phyloP scores from a whole-genome alignment of 2,329 filamentous ascomycete species.

The Scedosporium dehoogii region DNA sequence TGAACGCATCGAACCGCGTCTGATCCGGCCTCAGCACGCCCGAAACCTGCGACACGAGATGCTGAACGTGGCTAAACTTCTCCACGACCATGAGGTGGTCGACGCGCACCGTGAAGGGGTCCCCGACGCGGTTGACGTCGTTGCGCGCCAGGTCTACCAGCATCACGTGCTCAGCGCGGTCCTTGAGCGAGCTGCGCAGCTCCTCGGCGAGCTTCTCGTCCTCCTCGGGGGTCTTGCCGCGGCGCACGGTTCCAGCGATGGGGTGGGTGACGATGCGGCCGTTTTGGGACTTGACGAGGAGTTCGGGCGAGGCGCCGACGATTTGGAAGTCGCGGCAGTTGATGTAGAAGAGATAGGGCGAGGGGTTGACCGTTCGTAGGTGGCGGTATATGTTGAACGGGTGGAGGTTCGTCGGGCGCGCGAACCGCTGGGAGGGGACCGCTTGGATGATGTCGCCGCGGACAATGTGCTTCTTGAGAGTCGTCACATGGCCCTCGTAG shows the following conservation, averaged over 20 bases:
- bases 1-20: constrained; percentile 90
- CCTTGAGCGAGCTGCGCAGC: constrained; percentile 73
- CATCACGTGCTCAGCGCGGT: constrained; percentile 95
- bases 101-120: constrained; percentile 79
- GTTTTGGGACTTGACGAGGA: constrained; percentile 82
- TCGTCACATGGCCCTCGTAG: constrained; percentile 82
- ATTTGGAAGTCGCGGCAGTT: constrained; percentile 90
- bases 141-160: constrained; percentile 92
- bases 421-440: constrained; percentile 88
- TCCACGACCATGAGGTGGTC: constrained; percentile 92
- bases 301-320: constrained; percentile 86
- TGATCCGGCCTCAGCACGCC: constrained; percentile 75
- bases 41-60: constrained; percentile 91
- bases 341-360: constrained; percentile 94
- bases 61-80: constrained; percentile 94
- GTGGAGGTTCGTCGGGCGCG: constrained; percentile 80
- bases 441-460: constrained; percentile 95
- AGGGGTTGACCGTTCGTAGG: constrained; percentile 93
- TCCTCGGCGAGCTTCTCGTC: constrained; percentile 71
- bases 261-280: constrained; percentile 91
- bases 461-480: constrained; percentile 82
- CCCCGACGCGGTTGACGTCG: constrained; percentile 91
- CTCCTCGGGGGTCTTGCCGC: constrained; percentile 70
- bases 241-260: constrained; percentile 89
- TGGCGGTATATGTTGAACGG: constrained; percentile 98